Base-by-base conservation (phyloP, 2,329 filamentous ascomycete genomes). In the Trichoderma semiorbis region DNA sequence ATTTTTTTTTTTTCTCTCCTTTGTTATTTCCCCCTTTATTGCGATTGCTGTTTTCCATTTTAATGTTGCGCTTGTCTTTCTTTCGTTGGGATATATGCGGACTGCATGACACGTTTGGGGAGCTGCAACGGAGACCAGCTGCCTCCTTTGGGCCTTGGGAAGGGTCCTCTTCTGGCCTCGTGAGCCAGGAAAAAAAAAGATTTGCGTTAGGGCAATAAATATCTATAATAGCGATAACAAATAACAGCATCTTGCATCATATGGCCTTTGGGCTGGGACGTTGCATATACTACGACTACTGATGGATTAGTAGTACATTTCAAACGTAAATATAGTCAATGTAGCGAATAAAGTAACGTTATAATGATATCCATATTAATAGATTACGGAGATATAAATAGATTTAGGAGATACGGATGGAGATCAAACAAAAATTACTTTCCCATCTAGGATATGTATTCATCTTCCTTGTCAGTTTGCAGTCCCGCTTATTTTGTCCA, bases 1-100 rank as follows among this genome's bases (percentile, higher is more conserved):
- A 12, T 36, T 50, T 53, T 53, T 63, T 55, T 21, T 3, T 62
- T n/a, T 68, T 32, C 30, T 16, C 30, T 30, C 43, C 30, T 16
- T 36, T 30, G 7, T 53, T 5, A 11, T 61, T 39, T 12, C 16
- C 12, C 18, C 68, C 34, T 61, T 57, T 65, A 5, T 32, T 34
- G 16, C 34, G 16, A 26, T 72, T 58, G 18, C 36, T n/a, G 16
- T 10, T 28, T 24, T 30, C 16, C 14, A 50, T 10, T 39, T 67
- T n/a, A 16, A 34, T 57, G 32, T 18, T 39, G 12, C n/a, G 34
- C 62, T 30, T 24, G n/a, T 58, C 32, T 57, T 64, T 57, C 58
- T 24, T 64, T 70, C n/a, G 57, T 62, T 72, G 70, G 70, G 43
- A 68, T 69, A 69, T 57, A 7, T 64, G 60, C 16, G 70, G 70